Percentiles rank a stretch among this genome's conserved stretches.
These are phyloP conservation scores for Cyclostephanos invisitatus DNA, from an alignment of 108 stramenopile genomes.

Conservation along the genomic window DNA sequence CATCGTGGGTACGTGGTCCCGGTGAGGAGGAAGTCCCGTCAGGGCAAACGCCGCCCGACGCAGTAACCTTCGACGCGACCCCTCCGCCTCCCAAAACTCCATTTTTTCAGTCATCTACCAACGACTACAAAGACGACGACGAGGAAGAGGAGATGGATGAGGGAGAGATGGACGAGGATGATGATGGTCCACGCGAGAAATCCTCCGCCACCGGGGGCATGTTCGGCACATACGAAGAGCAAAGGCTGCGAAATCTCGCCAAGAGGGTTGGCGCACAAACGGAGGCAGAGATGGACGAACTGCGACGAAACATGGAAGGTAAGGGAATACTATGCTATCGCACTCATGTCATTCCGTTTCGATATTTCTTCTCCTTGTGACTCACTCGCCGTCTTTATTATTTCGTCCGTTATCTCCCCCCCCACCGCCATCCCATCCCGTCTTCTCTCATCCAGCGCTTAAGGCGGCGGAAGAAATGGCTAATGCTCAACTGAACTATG, in stretches of 20 bases:
- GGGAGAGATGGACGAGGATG: constrained; percentile 1
- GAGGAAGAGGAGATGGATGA: neutral
- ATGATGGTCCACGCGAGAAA: neutral
- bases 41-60: neutral
- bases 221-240: constrained; percentile 76
- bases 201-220: constrained; percentile 27
- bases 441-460: neutral
- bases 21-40: neutral
- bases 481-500: constrained; percentile 11
- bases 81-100: constrained; percentile 18
- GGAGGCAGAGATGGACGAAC: constrained; percentile 63
- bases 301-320: constrained; percentile 63
- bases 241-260: constrained; percentile 57
- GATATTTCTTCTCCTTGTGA: neutral
- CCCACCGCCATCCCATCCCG: neutral
- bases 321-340: neutral
- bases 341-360: too few species aligned
- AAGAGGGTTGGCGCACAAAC: constrained; percentile 57
- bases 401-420: neutral
- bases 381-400: neutral
- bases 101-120: constrained; percentile 45
- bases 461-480: constrained; percentile 36
- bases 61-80: neutral
- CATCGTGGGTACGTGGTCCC: constrained; percentile 15
- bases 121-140: neutral